Conservation (phyloP, 768 basidiomycete genomes). For the Baorangia bicolor region DNA sequence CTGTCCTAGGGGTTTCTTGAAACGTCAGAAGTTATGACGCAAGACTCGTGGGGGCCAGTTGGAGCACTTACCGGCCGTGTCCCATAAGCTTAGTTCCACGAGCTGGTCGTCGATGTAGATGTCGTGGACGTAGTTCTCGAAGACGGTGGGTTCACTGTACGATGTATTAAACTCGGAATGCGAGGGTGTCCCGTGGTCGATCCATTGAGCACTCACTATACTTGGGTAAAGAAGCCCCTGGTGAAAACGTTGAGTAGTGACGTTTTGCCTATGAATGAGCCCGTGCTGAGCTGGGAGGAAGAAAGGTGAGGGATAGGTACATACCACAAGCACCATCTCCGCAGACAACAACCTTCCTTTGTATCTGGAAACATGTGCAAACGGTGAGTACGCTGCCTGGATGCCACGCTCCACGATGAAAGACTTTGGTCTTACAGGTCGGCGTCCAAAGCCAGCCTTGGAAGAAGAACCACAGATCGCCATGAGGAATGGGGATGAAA, state of each 20-base stretch:
- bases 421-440: constrained; percentile 26
- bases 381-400: constrained; percentile 13
- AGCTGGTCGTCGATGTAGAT: constrained; percentile 81
- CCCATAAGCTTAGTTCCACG: constrained; percentile 94
- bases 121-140: constrained; percentile 96
- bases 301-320: not conserved
- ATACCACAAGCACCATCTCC: constrained; percentile 94
- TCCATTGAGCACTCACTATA: constrained; percentile 62
- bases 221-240: constrained; percentile 90
- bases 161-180: not conserved
- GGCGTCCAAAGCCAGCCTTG: constrained; percentile 52
- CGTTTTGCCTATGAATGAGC: constrained; percentile 59
- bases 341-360: constrained; percentile 81
- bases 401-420: constrained; percentile 2
- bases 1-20: constrained; percentile 60
- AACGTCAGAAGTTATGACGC: constrained; percentile 29
- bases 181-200: not conserved
- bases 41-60: not conserved
- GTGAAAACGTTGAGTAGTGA: constrained; percentile 87
- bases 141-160: constrained; percentile 85
- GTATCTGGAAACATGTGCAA: constrained; percentile 36
- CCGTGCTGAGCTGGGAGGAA: constrained; percentile 12
- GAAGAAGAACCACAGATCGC: constrained; percentile 56
- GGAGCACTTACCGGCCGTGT: constrained; percentile 77
- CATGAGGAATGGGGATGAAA: constrained; percentile 37